Percentiles rank a stretch among this genome's conserved stretches.
phyloP scores from a whole-genome alignment of 495 filamentous ascomycete species.

The Xylaria flabelliformis region DNA sequence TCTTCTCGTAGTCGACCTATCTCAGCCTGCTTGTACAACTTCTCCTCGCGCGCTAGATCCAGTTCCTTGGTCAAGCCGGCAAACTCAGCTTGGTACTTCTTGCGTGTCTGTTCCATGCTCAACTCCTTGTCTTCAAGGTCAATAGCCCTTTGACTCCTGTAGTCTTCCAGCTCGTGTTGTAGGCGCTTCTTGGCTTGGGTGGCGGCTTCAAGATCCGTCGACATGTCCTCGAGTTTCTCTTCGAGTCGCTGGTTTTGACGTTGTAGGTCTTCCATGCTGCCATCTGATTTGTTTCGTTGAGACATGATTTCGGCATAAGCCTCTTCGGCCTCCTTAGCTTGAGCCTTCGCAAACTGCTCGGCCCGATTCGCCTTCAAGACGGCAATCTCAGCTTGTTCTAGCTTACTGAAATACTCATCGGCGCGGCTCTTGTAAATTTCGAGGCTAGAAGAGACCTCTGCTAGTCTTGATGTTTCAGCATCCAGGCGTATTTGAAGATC shows the following conservation, averaged over 20 bases:
- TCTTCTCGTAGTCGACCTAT: slow-evolving; percentile 85
- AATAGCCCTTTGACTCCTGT: slow-evolving; percentile 90
- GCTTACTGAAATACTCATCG: slow-evolving; percentile 96
- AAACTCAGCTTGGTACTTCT: slow-evolving; percentile 96
- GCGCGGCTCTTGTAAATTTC: slow-evolving; percentile 90
- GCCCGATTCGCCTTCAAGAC: slow-evolving; percentile 91
- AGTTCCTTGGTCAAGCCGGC: slow-evolving; percentile 87
- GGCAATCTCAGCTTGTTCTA: slow-evolving; percentile 95
- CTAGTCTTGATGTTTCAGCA: slow-evolving; percentile 81
- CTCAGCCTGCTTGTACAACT: slow-evolving; percentile 65
- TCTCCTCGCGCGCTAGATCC: slow-evolving; percentile 90
- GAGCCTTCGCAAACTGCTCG: slow-evolving; percentile 91
- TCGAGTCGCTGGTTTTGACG: slow-evolving; percentile 87
- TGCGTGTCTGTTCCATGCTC: slow-evolving; percentile 94
- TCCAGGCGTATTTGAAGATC: slow-evolving; percentile 95
- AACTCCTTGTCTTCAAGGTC: slow-evolving; percentile 97
- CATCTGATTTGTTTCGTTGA: slow-evolving; percentile 89
- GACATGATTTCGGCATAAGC: slow-evolving; percentile 88
- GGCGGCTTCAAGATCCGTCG: slow-evolving; percentile 84
- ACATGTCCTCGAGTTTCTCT: slow-evolving; percentile 89
- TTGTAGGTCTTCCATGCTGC: slow-evolving; percentile 87
- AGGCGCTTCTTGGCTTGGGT: slow-evolving; percentile 92
- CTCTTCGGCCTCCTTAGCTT: slow-evolving; percentile 89
- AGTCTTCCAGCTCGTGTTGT: slow-evolving; percentile 98
- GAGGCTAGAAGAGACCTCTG: slow-evolving; percentile 82